phyloP scores from a whole-genome alignment of 495 filamentous ascomycete genomes.

The Tuber brumale region DNA sequence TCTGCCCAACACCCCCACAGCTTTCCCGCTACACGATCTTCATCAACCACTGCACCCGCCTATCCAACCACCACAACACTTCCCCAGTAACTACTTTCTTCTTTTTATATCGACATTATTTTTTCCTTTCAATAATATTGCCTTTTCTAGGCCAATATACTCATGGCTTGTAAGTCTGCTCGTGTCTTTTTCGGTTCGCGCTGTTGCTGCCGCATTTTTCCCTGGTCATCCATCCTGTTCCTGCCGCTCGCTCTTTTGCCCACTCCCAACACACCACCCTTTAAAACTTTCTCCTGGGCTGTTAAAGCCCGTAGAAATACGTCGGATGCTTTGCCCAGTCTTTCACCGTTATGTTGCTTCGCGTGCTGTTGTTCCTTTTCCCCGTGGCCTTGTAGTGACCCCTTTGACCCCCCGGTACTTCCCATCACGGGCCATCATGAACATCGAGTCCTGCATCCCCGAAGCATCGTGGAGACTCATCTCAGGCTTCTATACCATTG shows the following conservation, averaged over 20 bases:
- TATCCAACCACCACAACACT: constrained; percentile 25
- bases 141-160: constrained; percentile 24
- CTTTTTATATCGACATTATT: constrained; percentile 34
- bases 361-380: constrained; percentile 22
- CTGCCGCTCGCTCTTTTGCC: constrained; percentile 37
- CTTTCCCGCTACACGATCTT: constrained; percentile 36
- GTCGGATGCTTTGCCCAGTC: background rate
- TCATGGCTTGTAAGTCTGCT: constrained; percentile 35
- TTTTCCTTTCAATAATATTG: constrained; percentile 37
- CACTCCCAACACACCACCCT: constrained; percentile 31
- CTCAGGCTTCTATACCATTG: constrained; percentile 21
- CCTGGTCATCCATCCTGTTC: constrained; percentile 31
- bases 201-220: constrained; percentile 35
- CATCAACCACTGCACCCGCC: constrained; percentile 38
- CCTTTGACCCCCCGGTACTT: constrained; percentile 26
- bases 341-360: background rate
- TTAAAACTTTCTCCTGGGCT: background rate
- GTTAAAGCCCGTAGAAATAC: background rate
- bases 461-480: constrained; percentile 25
- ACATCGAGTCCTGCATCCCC: constrained; percentile 40
- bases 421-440: constrained; percentile 36
- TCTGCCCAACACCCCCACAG: constrained; percentile 38
- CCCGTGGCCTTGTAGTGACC: constrained; percentile 26
- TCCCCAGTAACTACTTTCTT: constrained; percentile 27
- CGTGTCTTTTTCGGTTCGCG: constrained; percentile 33